These are phyloP conservation scores for Helichrysum umbraculigerum DNA, from an alignment of 129 eudicot genomes.

Conservation along the genomic window DNA sequence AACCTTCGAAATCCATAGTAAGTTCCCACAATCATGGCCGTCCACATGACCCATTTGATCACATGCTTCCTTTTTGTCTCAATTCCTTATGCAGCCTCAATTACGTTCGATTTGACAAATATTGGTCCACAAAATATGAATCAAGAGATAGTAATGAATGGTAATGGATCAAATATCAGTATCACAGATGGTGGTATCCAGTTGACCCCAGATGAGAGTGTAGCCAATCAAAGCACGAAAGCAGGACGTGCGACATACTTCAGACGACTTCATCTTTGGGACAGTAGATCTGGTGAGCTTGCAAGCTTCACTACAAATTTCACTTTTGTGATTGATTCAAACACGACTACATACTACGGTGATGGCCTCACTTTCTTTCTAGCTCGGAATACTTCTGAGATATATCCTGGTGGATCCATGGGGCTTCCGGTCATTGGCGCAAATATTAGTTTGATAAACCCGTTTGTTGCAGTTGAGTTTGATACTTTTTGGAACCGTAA, in stretches of 20 bases:
- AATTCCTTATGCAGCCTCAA: conserved; percentile 21
- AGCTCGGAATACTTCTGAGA: conserved; percentile 15
- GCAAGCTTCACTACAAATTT: conserved; percentile 39
- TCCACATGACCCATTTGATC: background rate
- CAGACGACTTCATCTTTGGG: conserved; percentile 34
- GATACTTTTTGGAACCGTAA: conserved; percentile 31
- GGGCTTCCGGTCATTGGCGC: conserved; percentile 15
- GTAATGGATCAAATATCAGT: conserved; percentile 13
- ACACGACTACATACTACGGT: background rate
- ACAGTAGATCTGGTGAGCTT: conserved; percentile 23
- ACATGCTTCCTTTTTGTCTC: conserved; percentile 7
- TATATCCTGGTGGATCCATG: conserved; percentile 22
- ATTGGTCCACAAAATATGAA: conserved; percentile 6
- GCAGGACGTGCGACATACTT: conserved; percentile 27
- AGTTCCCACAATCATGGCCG: conserved; percentile 9
- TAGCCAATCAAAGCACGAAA: background rate
- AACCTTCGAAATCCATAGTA: no score
- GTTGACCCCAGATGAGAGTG: conserved; percentile 15
- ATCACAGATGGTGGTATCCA: conserved; percentile 26
- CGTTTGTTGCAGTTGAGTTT: conserved; percentile 57
- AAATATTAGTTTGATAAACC: background rate
- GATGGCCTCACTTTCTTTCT: conserved; percentile 42
- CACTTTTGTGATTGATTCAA: conserved; percentile 38
- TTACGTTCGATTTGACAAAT: conserved; percentile 31
- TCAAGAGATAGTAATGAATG: conserved; percentile 1